Evolutionary conservation across 2,329 filamentous ascomycete genomes (phyloP), one percentile per base, ranked within the genome.

Genomic region (Cladosporium sp.): DNA sequence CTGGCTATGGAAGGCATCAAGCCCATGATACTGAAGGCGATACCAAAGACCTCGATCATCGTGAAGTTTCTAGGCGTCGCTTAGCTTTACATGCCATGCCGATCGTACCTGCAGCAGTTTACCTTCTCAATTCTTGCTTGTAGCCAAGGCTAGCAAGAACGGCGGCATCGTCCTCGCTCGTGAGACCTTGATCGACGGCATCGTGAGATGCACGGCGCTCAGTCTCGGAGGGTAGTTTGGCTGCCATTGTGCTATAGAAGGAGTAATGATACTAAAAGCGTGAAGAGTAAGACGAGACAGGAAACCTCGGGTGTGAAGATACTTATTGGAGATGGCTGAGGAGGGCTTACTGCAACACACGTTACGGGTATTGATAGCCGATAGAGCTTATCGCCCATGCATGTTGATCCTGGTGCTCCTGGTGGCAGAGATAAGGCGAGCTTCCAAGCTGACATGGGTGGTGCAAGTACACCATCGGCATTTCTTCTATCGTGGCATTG

Each of bases 1-100:
- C 80, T 82, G 5, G 83, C 82, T 61, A 86, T 85, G 3, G 83
- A 85, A 1, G 83, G 83, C 1, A 86, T 71, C 6, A 86, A 68
- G 1, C 83, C 83, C 82, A 87, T 86, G 63, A 86, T 74, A 17
- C 67, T 70, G 62, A 75, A 75, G 3, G 72, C 70, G 43, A 75
- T 73, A 17, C 70, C 84, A 64, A 87, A 86, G 17, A 86, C 78
- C 67, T 86, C 82, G n/a, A 85, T 73, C 61, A 83, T 83, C 3
- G 81, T 82, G 66, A 86, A 86, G 64, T 85, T 84, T 17, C 84
- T 56, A 20, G 42, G 54, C 54, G 49, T 56, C 47, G 42, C 54
- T 56, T 56, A 56, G 54, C 54, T 5, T 30, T 19, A 25, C 20
- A 37, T 17, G 19, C 19, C 15, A 34, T 8, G 30, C 30, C 30